Evolutionary conservation across 2,329 filamentous ascomycete species (phyloP).

Genomic region (Verticillium nonalfalfae): DNA sequence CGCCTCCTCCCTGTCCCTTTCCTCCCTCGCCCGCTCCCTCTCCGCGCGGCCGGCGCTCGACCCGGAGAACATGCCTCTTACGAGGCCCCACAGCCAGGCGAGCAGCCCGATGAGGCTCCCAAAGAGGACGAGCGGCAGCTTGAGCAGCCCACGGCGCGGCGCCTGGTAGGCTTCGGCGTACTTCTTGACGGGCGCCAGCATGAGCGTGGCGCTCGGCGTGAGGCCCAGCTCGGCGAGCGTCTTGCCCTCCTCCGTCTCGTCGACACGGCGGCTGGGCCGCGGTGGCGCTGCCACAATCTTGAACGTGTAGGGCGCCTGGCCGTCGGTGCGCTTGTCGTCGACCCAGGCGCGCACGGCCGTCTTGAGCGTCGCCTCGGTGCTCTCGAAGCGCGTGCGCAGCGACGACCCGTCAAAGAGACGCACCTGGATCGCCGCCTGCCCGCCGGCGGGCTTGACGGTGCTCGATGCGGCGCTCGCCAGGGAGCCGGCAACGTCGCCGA

Average conservation of each 20-base stretch:
- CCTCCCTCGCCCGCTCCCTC: not conserved
- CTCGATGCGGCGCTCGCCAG: slow-evolving; percentile 24
- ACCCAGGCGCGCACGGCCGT: slow-evolving; percentile 72
- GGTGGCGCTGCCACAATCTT: slow-evolving; percentile 72
- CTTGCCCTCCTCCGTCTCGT: slow-evolving; percentile 66
- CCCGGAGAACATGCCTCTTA: slow-evolving; percentile 20
- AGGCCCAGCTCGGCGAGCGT: slow-evolving; percentile 65
- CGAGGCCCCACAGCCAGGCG: slow-evolving; percentile 21
- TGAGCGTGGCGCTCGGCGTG: slow-evolving; percentile 72
- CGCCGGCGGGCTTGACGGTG: slow-evolving; percentile 20
- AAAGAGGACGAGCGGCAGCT: slow-evolving; percentile 16
- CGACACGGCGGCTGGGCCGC: slow-evolving; percentile 66
- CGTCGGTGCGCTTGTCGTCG: slow-evolving; percentile 55
- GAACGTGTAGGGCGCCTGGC: slow-evolving; percentile 67
- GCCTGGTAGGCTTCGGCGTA: slow-evolving; percentile 34
- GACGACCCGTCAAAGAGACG: slow-evolving; percentile 80
- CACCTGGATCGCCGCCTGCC: slow-evolving; percentile 59
- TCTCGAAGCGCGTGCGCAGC: slow-evolving; percentile 62
- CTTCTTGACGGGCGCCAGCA: slow-evolving; percentile 64
- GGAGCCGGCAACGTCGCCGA: slow-evolving; percentile 20
- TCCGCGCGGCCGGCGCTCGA: slow-evolving; percentile 12
- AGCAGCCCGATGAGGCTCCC: slow-evolving; percentile 24
- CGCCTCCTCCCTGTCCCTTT: not conserved
- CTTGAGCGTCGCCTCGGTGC: slow-evolving; percentile 54
- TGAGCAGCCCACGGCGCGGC: slow-evolving; percentile 11